Evolutionary conservation across 352 stramenopile genomes (phyloP), one percentile per base, ranked within the genome.

Genomic region (Phytophthora quininea): DNA sequence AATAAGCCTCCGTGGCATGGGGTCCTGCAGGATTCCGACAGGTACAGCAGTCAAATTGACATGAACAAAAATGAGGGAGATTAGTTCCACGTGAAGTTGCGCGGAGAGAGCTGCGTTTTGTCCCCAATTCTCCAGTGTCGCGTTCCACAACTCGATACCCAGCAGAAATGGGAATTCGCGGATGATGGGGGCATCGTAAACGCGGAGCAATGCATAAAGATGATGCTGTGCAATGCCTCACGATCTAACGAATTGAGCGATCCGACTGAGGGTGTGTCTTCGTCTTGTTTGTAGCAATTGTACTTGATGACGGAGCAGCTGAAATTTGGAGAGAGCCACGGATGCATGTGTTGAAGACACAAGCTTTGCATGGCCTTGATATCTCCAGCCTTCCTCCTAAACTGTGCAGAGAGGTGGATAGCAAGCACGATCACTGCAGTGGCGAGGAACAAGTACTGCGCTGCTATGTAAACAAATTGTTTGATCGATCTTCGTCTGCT

Each of bases 191-290:
- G 19, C 19, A 24, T 24, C 19, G 19, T 24, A 24, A 24, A 24
- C 19, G 19, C 19, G 19, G 19, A 24, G 19, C 81, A 90, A 62
- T 88, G 79, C 15, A 64, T 74, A 45, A 90, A 77, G 9, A 88
- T 69, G 42, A 88, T 49, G 7, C 54, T 71, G 12, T 19, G 52
- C 11, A 72, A 35, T 24, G 58, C 29, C 14, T 49, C 49, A 7
- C 81, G 50, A 24, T 87, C 67, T 31, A 82, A 62, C 6, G 10
- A 40, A 33, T 30, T n/a, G 1, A 64, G 24, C 3, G n/a, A 9
- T n/a, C 6, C 11, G 11, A 11, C 14, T 19, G 31, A 24, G 6
- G 64, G 64, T 7, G 40, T 60, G 0, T 33, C 38, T 3, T 78
- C 57, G 19, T 52, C 43, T 3, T 73, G 35, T 35, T 57, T 56